Base-by-base conservation (phyloP, 177 flowering plant genomes). In the Tripterygium wilfordii region DNA sequence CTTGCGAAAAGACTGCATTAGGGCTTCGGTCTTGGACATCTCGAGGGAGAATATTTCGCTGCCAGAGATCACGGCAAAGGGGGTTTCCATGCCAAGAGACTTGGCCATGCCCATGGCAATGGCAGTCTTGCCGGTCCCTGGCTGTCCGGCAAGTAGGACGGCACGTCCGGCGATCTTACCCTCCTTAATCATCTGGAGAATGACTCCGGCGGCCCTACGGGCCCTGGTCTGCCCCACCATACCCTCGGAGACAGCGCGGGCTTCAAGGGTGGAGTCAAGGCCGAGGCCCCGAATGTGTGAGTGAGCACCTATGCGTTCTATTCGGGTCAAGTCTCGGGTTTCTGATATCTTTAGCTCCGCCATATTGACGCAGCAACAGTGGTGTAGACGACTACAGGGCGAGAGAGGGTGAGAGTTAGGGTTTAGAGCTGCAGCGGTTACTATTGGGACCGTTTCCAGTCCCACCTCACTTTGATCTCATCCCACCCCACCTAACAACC, bases 261-360 rank as follows among this genome's bases (percentile, higher is more conserved):
- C 72, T 42, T 85, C 90, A 6, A 91, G 81, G 44, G 85, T 23
- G 8, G 90, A 76, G 71, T 92, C 98, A 5, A 92, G 85, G 26
- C 98, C 96, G 2, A 92, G 85, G 12, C 98, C 98, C 0, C 96
- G 82, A 63, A 92, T 88, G 79, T 92, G 98, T 25, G 98, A 88
- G 70, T 92, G 98, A 0, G 98, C 96, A 0, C 96, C 98, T 18
- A 92, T 88, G 36, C 98, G 83, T 65, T 92, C 96, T 1, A 92
- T 80, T 46, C 96, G 76, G 14, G 96, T 88, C 17, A 92, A 75
- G 76, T 92, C 98, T n/a, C 83, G 69, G 39, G 54, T 67, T 53
- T 85, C 96, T 15, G 95, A 82, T 9, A 88, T 75, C 47, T 80
- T 91, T 8, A 91, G 69, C 62, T 88, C 95, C 60, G 80, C 89